These are phyloP conservation scores for Penicillium chermesinum DNA, from an alignment of 495 filamentous ascomycete species.

Conservation along the genomic window DNA sequence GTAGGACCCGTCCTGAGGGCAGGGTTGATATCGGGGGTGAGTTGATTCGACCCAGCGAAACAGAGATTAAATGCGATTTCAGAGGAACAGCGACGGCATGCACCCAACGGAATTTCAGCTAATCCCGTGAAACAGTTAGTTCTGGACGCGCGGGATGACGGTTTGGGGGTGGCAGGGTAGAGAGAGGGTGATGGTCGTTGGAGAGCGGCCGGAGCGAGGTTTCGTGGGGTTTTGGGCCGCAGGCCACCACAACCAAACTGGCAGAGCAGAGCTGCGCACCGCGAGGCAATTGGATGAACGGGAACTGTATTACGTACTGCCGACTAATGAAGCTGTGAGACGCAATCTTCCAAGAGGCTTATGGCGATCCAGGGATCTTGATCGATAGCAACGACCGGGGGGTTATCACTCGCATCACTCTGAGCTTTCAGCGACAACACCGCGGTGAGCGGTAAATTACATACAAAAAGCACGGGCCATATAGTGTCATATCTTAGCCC, in stretches of 20 bases:
- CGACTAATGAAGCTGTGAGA: not conserved
- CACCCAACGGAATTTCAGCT: conserved; percentile 1
- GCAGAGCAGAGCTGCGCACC: not conserved
- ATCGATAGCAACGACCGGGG: not conserved
- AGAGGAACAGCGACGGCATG: conserved; percentile 8
- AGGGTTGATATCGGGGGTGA: conserved; percentile 20
- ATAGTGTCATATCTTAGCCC: not conserved
- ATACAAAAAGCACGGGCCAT: conserved; percentile 11
- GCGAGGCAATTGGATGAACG: not conserved
- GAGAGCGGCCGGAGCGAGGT: conserved; percentile 34
- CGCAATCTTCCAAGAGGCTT: not conserved
- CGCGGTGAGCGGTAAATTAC: conserved; percentile 21
- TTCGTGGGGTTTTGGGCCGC: conserved; percentile 46
- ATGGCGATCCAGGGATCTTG: not conserved
- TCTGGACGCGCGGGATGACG: conserved; percentile 3
- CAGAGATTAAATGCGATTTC: conserved; percentile 10
- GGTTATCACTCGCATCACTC: not conserved
- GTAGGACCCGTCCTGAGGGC: conserved; percentile 31
- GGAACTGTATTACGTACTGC: not conserved
- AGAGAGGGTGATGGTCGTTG: conserved; percentile 19
- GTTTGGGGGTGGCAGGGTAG: conserved; percentile 17
- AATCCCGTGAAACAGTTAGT: conserved; percentile 11
- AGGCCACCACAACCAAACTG: conserved; percentile 23
- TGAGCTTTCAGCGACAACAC: conserved; percentile 12
- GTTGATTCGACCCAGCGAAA: conserved; percentile 24